A percentile compares a stretch with the other conserved stretches of the same genome.
phyloP scores from a whole-genome alignment of 441 rosid species.

The Rhodomyrtus psidioides region DNA sequence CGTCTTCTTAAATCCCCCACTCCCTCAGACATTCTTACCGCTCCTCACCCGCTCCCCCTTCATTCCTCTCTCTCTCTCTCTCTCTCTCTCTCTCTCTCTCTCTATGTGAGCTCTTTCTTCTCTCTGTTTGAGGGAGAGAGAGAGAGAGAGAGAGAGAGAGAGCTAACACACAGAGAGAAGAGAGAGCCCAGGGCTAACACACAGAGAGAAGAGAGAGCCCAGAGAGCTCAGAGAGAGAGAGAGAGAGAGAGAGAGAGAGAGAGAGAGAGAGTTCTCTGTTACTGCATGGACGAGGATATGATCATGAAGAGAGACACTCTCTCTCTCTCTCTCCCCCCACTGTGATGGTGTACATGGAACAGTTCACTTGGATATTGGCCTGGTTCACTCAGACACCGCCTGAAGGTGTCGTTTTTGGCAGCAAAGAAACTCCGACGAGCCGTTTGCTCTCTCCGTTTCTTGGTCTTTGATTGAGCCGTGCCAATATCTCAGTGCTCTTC shows the following conservation, averaged over 20 bases:
- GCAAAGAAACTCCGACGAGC: background rate
- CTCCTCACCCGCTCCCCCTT: constrained; percentile 9
- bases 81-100: background rate
- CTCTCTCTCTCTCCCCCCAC: background rate
- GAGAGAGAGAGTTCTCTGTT: too few relatives aligned
- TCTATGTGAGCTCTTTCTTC: too few relatives aligned
- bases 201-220: too few relatives aligned
- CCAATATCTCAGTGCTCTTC: constrained; percentile 60
- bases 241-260: too few relatives aligned
- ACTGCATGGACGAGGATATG: too few relatives aligned
- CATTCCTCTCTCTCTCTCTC: background rate
- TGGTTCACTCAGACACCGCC: constrained; percentile 67
- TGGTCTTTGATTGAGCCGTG: constrained; percentile 60
- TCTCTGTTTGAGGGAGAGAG: too few relatives aligned
- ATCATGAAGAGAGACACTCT: background rate
- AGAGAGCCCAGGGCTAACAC: too few relatives aligned
- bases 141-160: background rate
- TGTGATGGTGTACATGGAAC: constrained; percentile 17
- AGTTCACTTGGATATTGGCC: constrained; percentile 69
- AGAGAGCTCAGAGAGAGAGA: too few relatives aligned
- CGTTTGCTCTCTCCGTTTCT: constrained; percentile 6
- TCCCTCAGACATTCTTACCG: constrained; percentile 36
- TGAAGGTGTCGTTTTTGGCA: too few relatives aligned
- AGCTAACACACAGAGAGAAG: too few relatives aligned
- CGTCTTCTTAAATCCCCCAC: constrained; percentile 22